Conservation (phyloP, 2,329 filamentous ascomycete genomes). For the Xylariales sp. region DNA sequence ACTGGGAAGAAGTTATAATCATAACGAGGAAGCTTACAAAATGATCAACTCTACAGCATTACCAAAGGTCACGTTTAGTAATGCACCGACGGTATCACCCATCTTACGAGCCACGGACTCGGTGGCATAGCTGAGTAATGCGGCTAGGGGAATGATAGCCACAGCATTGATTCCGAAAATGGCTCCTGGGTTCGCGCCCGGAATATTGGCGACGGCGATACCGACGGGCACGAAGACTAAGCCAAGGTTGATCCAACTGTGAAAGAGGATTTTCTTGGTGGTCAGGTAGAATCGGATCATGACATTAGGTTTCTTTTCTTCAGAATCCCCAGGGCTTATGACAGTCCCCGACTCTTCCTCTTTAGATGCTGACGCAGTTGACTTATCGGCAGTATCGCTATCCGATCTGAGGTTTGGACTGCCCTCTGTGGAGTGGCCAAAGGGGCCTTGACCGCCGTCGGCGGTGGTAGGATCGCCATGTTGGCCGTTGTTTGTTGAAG, state of each 20-base stretch:
- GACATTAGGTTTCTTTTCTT: constrained; percentile 49
- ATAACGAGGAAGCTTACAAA: constrained; percentile 60
- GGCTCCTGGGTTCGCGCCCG: constrained; percentile 66
- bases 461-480: constrained; percentile 39
- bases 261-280: constrained; percentile 70
- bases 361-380: constrained; percentile 56
- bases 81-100: constrained; percentile 77
- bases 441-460: constrained; percentile 40
- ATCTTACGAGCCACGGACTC: constrained; percentile 79
- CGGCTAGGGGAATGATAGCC: constrained; percentile 80
- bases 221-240: constrained; percentile 83
- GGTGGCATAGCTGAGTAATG: constrained; percentile 77
- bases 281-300: constrained; percentile 59
- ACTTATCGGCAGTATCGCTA: constrained; percentile 51
- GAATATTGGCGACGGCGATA: constrained; percentile 71
- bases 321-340: constrained; percentile 55
- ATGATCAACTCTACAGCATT: constrained; percentile 85
- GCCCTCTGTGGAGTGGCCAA: constrained; percentile 45
- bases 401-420: constrained; percentile 40
- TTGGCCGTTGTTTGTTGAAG: constrained; percentile 43
- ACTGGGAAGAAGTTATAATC: not conserved
- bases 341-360: constrained; percentile 67
- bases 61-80: constrained; percentile 82
- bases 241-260: constrained; percentile 82
- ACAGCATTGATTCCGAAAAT: constrained; percentile 80